These are phyloP conservation scores for Ballota nigra DNA, from an alignment of 257 asterid species.

Conservation along the genomic window DNA sequence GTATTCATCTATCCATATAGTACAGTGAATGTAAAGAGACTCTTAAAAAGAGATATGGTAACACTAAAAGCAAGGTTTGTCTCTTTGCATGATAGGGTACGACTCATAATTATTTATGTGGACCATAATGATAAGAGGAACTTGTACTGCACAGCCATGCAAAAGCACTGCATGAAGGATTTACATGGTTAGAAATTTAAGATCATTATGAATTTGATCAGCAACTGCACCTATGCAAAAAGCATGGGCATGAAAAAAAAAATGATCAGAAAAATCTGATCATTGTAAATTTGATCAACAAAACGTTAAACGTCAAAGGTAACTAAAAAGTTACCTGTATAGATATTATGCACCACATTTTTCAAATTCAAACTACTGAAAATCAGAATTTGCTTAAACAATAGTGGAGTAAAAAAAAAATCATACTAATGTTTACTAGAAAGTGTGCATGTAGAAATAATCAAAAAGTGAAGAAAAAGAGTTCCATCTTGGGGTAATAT, in stretches of 20 bases:
- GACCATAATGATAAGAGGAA: not conserved
- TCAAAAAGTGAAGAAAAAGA: not conserved
- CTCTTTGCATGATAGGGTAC: not conserved
- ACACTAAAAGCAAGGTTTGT: not conserved
- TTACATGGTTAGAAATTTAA: not conserved
- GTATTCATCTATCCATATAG: not conserved
- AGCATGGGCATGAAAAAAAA: not conserved
- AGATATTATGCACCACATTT: not conserved
- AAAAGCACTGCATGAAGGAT: not conserved
- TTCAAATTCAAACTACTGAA: not conserved
- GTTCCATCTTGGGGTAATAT: slow-evolving; percentile 5
- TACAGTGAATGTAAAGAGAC: not conserved
- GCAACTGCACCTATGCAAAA: not conserved
- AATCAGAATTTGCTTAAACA: not conserved
- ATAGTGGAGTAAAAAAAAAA: not conserved
- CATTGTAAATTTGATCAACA: not conserved
- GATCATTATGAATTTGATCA: not conserved
- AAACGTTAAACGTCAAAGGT: not conserved
- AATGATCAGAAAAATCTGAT: not conserved
- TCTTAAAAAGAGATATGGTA: not conserved
- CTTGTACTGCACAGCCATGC: not conserved
- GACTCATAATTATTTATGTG: not conserved
- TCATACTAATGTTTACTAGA: not conserved
- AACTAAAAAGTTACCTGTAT: not conserved
- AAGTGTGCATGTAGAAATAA: not conserved